phyloP scores from a whole-genome alignment of 148 eudicot genomes.

The Rheum nobile region DNA sequence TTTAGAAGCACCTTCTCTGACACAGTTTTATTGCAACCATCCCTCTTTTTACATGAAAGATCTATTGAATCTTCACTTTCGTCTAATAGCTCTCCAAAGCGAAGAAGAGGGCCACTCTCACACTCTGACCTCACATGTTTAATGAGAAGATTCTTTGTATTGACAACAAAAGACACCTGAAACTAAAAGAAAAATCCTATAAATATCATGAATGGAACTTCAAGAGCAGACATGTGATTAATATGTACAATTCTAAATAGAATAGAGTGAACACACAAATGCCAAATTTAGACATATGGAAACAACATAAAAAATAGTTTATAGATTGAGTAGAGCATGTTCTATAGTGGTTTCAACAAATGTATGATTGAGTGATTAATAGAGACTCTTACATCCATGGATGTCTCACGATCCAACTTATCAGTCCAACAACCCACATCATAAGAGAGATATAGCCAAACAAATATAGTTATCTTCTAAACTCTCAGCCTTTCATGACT shows the following conservation, averaged over 20 bases:
- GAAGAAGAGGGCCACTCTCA: conserved; percentile 58
- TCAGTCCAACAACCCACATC: too few relatives aligned
- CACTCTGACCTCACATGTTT: conserved; percentile 29
- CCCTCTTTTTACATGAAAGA: conserved; percentile 23
- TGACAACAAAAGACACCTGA: conserved; percentile 31
- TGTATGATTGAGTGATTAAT: background rate
- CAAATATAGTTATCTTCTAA: too few relatives aligned
- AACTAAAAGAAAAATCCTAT: conserved; percentile 5
- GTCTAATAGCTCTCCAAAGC: conserved; percentile 67
- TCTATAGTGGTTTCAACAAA: background rate
- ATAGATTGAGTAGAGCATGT: background rate
- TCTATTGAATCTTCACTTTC: conserved; percentile 22
- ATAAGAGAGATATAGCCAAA: too few relatives aligned
- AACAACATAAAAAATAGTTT: background rate
- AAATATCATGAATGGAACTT: background rate
- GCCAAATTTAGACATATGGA: background rate
- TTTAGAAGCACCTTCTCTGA: conserved; percentile 51
- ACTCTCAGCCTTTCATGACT: too few relatives aligned
- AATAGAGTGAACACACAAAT: background rate
- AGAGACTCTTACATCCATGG: conserved; percentile 37
- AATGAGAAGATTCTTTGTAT: conserved; percentile 30
- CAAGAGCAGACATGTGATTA: background rate
- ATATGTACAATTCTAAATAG: background rate
- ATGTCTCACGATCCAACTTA: conserved; percentile 41
- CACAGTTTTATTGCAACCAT: conserved; percentile 13